Conservation (phyloP, 371 early-diverging fungal genomes). For the Actinomortierella wolfii region DNA sequence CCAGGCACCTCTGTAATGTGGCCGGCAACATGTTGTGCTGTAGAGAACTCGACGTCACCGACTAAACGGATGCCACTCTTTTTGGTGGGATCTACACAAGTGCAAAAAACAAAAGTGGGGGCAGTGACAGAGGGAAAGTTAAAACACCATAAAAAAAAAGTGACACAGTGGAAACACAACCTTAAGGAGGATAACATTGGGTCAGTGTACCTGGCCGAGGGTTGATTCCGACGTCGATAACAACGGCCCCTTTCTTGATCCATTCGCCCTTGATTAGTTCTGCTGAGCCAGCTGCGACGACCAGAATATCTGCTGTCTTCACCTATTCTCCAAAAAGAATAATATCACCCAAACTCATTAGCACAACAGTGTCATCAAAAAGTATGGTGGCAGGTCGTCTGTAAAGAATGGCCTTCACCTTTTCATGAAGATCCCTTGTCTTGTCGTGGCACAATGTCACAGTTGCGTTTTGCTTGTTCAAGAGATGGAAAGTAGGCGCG, state of each 20-base stretch:
- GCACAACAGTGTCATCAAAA: too few species aligned
- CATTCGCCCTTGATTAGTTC: slow-evolving; percentile 87
- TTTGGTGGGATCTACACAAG: slow-evolving; percentile 70
- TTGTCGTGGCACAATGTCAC: slow-evolving; percentile 92
- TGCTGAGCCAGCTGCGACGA: slow-evolving; percentile 86
- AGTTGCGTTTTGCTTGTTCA: slow-evolving; percentile 82
- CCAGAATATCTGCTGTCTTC: slow-evolving; percentile 81
- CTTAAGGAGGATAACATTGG: too few species aligned
- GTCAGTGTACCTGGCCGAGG: slow-evolving; percentile 63
- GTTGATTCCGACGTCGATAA: slow-evolving; percentile 96
- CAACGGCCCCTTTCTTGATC: slow-evolving; percentile 90
- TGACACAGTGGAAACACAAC: too few species aligned
- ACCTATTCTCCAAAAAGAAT: slow-evolving; percentile 33
- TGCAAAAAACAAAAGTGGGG: neutral
- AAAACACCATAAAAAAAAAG: neutral
- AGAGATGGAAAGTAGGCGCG: slow-evolving; percentile 82
- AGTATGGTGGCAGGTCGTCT: too few species aligned
- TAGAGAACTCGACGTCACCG: slow-evolving; percentile 89
- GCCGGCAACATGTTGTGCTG: slow-evolving; percentile 69
- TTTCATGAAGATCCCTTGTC: slow-evolving; percentile 70
- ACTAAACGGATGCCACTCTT: slow-evolving; percentile 91
- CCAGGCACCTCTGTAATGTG: slow-evolving; percentile 95
- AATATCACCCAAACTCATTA: too few species aligned
- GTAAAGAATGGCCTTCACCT: too few species aligned
- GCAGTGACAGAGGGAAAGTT: neutral